Evolutionary conservation across 2,329 filamentous ascomycete species (phyloP), one percentile per base, ranked within the genome.

Genomic region (Neobulgaria alba): DNA sequence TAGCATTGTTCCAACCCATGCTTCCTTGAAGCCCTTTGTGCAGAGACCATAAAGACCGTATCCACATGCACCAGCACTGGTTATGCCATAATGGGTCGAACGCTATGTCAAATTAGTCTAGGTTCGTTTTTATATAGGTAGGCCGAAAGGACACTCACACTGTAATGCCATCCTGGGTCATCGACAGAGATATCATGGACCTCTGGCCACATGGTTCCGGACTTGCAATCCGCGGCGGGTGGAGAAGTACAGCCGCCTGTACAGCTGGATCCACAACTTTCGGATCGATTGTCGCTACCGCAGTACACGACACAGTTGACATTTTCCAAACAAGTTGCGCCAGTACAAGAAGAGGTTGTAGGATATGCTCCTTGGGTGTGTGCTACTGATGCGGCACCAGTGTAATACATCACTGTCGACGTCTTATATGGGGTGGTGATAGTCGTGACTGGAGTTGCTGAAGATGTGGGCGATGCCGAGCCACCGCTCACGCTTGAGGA

Each of bases 41-140:
- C 44, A 47, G 7, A 47, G 18, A 3, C 44, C 39, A 15, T 46
- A 46, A 10, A 46, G 44, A 0, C 44, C 41, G n/a, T 41, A 47
- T 16, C 41, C 41, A 39, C 44, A 43, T n/a, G 44, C 41, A n/a
- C 44, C 44, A 16, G 33, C 41, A 14, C 38, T 41, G 1, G 44
- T 43, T 2, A 47, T 14, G 3, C 44, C 44, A 18, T 41, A 43
- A 34, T 43, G 38, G 7, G 41, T 43, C 10, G 44, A 43, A 26
- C 44, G 33, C 41, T 47, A 20, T 26, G 7, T 26, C 2, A 12
- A 10, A 35, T 12, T 7, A 26, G 23, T 26, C 12, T 26, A 26
- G 23, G n/a, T n/a, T n/a, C 10, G 20, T 33, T 3, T n/a, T 34
- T 15, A 26, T 26, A 26, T 12, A 7, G 23, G 12, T 7, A n/a